Conservation (phyloP, 768 basidiomycete genomes). For the Boletus rubescentipes region DNA sequence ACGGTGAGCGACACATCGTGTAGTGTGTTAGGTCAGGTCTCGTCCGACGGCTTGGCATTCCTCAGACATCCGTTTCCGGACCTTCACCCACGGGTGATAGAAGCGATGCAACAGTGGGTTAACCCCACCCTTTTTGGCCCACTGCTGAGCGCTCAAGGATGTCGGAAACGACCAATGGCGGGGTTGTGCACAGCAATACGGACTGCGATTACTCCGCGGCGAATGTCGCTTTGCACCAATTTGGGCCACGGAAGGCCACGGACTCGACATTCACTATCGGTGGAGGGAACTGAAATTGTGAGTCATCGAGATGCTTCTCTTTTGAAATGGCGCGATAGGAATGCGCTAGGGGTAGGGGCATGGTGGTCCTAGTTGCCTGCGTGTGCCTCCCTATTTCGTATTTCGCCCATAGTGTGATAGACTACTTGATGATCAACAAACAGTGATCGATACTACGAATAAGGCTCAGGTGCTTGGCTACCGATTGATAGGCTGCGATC, state of each 20-base stretch:
- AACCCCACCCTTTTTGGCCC: no score
- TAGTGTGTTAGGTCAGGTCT: neutral
- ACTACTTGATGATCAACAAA: neutral
- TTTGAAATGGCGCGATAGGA: neutral
- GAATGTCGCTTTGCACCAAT: slow-evolving; percentile 68
- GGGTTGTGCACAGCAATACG: slow-evolving; percentile 62
- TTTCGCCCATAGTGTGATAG: neutral
- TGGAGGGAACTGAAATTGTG: slow-evolving; percentile 87
- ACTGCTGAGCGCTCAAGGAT: no score
- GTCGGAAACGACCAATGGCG: neutral
- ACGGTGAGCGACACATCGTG: slow-evolving; percentile 42
- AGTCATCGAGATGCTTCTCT: slow-evolving; percentile 6
- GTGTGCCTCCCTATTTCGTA: neutral
- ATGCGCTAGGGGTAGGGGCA: neutral
- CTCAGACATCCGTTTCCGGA: slow-evolving; percentile 85
- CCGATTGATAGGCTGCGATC: slow-evolving; percentile 78
- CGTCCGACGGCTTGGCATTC: neutral
- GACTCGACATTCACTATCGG: slow-evolving; percentile 92
- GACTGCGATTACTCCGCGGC: slow-evolving; percentile 95
- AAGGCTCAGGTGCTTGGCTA: slow-evolving; percentile 77
- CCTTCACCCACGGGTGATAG: slow-evolving; percentile 89
- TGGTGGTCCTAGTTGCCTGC: neutral
- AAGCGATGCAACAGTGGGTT: slow-evolving; percentile 90
- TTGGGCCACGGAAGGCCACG: slow-evolving; percentile 70
- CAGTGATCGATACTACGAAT: neutral